Conservation (phyloP, 1,284 basidiomycete genomes). For the Boletellus dicymbophilus region DNA sequence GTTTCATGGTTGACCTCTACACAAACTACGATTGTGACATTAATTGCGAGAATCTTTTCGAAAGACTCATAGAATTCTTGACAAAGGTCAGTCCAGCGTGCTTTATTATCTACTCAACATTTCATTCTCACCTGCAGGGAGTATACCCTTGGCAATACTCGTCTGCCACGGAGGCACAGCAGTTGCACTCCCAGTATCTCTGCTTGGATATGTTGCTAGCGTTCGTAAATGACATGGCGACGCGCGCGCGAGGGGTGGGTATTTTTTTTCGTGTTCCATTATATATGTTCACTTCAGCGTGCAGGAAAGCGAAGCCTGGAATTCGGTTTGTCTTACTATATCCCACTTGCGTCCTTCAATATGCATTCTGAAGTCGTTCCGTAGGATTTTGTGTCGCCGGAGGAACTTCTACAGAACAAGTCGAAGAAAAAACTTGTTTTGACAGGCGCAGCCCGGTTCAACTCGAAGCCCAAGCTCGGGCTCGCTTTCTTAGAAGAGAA, state of each 20-base stretch:
- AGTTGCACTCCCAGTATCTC: slow-evolving; percentile 81
- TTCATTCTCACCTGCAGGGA: slow-evolving; percentile 48
- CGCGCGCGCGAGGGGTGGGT: slow-evolving; percentile 71
- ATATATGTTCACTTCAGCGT: slow-evolving; percentile 26
- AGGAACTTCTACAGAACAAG: slow-evolving; percentile 73
- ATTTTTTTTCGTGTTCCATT: slow-evolving; percentile 7
- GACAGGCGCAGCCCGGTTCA: slow-evolving; percentile 87
- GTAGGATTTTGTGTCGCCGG: slow-evolving; percentile 55
- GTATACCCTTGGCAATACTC: slow-evolving; percentile 70
- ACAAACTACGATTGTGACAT: slow-evolving; percentile 97
- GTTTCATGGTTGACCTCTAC: slow-evolving; percentile 96
- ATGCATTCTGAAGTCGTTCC: slow-evolving; percentile 4
- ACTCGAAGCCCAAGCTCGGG: slow-evolving; percentile 93
- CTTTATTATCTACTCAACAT: not conserved
- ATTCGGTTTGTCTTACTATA: slow-evolving; percentile 43
- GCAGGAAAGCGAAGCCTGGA: slow-evolving; percentile 56
- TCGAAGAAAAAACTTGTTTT: slow-evolving; percentile 87
- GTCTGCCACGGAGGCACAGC: slow-evolving; percentile 68
- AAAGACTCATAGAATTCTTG: slow-evolving; percentile 88
- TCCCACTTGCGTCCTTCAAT: not conserved
- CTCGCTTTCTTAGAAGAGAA: slow-evolving; percentile 91
- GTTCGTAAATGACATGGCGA: slow-evolving; percentile 90
- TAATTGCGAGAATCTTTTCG: slow-evolving; percentile 96
- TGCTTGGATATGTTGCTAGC: slow-evolving; percentile 89
- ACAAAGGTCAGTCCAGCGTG: slow-evolving; percentile 59